phyloP scores from a whole-genome alignment of 2,329 filamentous ascomycete species.

The Xylaria sp. region DNA sequence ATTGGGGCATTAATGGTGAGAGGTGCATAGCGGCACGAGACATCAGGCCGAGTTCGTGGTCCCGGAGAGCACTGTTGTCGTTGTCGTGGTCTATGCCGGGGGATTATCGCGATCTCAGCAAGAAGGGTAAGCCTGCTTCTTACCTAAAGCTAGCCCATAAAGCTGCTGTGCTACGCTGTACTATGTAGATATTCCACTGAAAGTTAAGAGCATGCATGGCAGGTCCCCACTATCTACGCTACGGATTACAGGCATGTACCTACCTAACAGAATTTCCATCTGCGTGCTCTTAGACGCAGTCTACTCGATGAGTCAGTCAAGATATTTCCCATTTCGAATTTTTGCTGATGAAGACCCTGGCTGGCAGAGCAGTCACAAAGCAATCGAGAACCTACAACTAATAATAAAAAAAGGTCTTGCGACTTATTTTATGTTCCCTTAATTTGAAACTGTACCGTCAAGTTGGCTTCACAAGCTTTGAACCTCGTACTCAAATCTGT shows the following conservation, averaged over 20 bases:
- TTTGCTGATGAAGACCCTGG: background rate
- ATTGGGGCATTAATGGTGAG: slow-evolving; percentile 49
- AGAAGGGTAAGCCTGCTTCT: background rate
- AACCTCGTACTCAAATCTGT: slow-evolving; percentile 40
- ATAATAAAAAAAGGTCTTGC: background rate
- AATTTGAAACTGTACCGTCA: slow-evolving; percentile 30
- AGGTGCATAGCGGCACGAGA: slow-evolving; percentile 50
- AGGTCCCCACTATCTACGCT: slow-evolving; percentile 7
- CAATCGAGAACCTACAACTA: background rate
- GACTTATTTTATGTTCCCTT: background rate
- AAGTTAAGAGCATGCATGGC: background rate
- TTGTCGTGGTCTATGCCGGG: background rate
- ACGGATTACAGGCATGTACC: background rate
- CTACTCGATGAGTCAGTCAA: slow-evolving; percentile 30
- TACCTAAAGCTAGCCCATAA: background rate
- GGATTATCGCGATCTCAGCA: slow-evolving; percentile 8
- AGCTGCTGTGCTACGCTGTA: background rate
- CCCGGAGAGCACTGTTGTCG: slow-evolving; percentile 24
- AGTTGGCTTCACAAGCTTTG: slow-evolving; percentile 45
- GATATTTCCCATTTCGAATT: slow-evolving; percentile 23
- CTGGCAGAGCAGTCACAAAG: background rate
- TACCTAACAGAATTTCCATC: background rate
- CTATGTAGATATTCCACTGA: slow-evolving; percentile 15
- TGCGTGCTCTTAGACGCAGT: background rate
- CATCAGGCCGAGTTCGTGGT: slow-evolving; percentile 41